A percentile compares a stretch with the other conserved stretches of the same genome.
Evolutionary conservation across 2,329 filamentous ascomycete species (phyloP).

Genomic region (Diaporthe helianthi): DNA sequence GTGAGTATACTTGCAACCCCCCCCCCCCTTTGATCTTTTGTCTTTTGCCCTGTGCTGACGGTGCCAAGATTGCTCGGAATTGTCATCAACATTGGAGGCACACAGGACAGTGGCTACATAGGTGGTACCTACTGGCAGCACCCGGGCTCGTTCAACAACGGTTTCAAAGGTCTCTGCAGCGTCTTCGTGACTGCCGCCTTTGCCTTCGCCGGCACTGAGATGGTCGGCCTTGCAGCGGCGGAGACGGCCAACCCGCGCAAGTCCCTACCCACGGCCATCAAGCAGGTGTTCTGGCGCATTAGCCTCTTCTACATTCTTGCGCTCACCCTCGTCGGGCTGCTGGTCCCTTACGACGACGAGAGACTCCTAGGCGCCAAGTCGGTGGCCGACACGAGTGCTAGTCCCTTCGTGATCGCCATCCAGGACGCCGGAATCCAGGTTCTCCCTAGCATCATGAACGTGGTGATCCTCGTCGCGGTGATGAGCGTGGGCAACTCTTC

Average conservation of each 20-base stretch:
- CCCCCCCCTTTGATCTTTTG: not conserved
- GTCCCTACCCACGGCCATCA: slow-evolving; percentile 83
- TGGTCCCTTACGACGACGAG: slow-evolving; percentile 76
- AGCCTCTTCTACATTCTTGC: slow-evolving; percentile 88
- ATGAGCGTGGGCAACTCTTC: slow-evolving; percentile 91
- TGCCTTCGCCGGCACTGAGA: slow-evolving; percentile 77
- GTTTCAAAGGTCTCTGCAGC: slow-evolving; percentile 82
- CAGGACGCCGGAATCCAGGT: slow-evolving; percentile 81
- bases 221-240: slow-evolving; percentile 78
- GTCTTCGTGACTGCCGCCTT: slow-evolving; percentile 81
- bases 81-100: slow-evolving; percentile 84
- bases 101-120: slow-evolving; percentile 76
- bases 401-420: slow-evolving; percentile 94
- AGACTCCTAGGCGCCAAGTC: slow-evolving; percentile 63
- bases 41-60: slow-evolving; percentile 23
- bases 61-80: slow-evolving; percentile 76
- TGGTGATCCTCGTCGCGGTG: slow-evolving; percentile 90
- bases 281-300: slow-evolving; percentile 96
- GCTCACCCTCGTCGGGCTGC: slow-evolving; percentile 78
- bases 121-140: slow-evolving; percentile 78
- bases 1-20: slow-evolving; percentile 61
- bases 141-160: slow-evolving; percentile 85
- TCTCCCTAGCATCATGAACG: slow-evolving; percentile 89
- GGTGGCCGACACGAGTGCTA: slow-evolving; percentile 43
- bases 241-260: slow-evolving; percentile 82